A percentile compares a stretch with the other conserved stretches of the same genome.
Evolutionary conservation across 1,284 basidiomycete species (phyloP).

Genomic region (Marasmius tenuissimus): DNA sequence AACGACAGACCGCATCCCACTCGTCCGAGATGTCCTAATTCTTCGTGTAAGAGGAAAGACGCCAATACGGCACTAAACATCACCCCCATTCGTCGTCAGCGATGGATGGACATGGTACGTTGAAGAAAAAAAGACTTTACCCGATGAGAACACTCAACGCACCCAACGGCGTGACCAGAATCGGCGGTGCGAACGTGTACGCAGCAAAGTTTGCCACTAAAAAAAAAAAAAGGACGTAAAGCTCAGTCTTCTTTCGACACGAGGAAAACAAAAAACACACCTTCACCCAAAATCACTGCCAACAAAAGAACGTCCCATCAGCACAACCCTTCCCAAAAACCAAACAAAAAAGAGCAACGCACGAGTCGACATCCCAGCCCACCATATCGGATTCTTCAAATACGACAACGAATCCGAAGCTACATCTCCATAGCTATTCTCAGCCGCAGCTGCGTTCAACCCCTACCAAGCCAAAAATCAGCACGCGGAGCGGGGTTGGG

Average conservation of each 20-base stretch:
- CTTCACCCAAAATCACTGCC: constrained; percentile 87
- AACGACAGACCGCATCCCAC: constrained; percentile 93
- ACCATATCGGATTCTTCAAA: constrained; percentile 95
- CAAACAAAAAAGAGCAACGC: constrained; percentile 37
- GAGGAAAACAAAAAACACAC: constrained; percentile 37
- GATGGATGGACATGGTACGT: constrained; percentile 4
- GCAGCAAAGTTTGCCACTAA: constrained; percentile 98
- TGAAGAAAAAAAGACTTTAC: constrained; percentile 46
- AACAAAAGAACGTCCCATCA: constrained; percentile 5
- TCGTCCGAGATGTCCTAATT: constrained; percentile 90
- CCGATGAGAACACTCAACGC: constrained; percentile 97
- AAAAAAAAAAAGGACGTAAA: constrained; percentile 1
- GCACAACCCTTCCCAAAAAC: constrained; percentile 12
- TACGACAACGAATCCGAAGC: constrained; percentile 85
- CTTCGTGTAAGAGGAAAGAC: constrained; percentile 91
- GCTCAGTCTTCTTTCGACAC: too few relatives aligned
- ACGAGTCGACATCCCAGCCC: constrained; percentile 95
- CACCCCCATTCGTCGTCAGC: constrained; percentile 9
- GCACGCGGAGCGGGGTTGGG: background rate
- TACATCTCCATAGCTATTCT: constrained; percentile 49
- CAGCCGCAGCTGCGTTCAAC: constrained; percentile 74
- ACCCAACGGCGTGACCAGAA: constrained; percentile 94
- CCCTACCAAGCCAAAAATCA: constrained; percentile 50
- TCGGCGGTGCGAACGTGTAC: constrained; percentile 97
- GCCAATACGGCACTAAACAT: constrained; percentile 81